Evolutionary conservation across 441 rosid genomes (phyloP).

Genomic region (Erodium moschatum): DNA sequence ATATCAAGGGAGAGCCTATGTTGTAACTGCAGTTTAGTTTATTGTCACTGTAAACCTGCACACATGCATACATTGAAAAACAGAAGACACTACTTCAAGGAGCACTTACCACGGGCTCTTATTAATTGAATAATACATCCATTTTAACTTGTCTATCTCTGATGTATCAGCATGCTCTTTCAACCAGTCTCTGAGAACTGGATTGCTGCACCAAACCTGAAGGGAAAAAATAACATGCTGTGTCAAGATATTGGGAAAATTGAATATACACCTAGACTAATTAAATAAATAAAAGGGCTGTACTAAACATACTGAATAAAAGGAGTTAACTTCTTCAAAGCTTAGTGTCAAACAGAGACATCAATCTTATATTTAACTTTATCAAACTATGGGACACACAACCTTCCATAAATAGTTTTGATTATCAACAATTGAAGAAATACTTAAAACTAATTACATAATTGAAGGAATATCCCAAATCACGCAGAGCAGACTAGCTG

Average conservation of each 20-base stretch:
- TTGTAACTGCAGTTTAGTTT: not conserved
- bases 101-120: slow-evolving; percentile 76
- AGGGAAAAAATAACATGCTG: slow-evolving; percentile 9
- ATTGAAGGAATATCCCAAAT: not conserved
- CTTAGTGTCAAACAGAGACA: not conserved
- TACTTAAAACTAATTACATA: not conserved
- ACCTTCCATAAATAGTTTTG: not conserved
- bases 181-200: slow-evolving; percentile 71
- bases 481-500: not conserved
- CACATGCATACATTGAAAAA: not conserved
- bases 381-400: not conserved
- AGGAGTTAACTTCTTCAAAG: not conserved
- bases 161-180: slow-evolving; percentile 58
- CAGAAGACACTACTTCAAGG: slow-evolving; percentile 7
- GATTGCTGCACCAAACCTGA: slow-evolving; percentile 84
- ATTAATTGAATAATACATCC: slow-evolving; percentile 70
- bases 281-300: not conserved
- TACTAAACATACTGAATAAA: not conserved
- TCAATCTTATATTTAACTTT: not conserved
- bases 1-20: not conserved
- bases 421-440: not conserved
- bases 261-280: not conserved
- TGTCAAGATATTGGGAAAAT: not conserved
- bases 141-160: slow-evolving; percentile 57
- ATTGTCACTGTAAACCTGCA: not conserved